Evolutionary conservation across 768 basidiomycete genomes (phyloP).

Genomic region (Lyophyllum decastes): DNA sequence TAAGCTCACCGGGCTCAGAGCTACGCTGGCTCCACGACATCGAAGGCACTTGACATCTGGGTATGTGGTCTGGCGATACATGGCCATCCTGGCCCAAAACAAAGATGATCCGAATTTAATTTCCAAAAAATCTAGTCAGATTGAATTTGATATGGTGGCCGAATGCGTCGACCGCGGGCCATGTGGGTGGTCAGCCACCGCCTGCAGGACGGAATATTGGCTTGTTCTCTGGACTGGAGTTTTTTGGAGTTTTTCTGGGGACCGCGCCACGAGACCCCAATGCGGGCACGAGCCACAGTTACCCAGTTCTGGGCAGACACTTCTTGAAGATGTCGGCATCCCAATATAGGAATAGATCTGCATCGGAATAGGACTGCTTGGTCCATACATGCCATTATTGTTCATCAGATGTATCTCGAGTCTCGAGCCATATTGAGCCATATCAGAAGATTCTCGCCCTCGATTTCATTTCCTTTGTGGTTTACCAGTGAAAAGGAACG

Average conservation of each 20-base stretch:
- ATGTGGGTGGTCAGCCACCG: not conserved
- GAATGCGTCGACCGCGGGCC: not conserved
- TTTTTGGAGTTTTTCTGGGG: not conserved
- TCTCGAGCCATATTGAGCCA: conserved; percentile 6
- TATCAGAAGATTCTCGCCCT: conserved; percentile 17
- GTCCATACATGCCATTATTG: conserved; percentile 17
- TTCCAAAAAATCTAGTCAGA: not conserved
- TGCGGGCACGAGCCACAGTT: not conserved
- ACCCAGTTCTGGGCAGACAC: not conserved
- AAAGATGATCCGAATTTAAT: not conserved
- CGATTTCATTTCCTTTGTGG: conserved; percentile 9
- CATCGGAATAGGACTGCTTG: conserved; percentile 1
- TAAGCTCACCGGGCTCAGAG: not conserved
- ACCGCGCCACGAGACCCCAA: not conserved
- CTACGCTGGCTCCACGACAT: not conserved
- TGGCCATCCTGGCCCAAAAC: not conserved
- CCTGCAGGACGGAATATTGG: not conserved
- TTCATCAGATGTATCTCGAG: conserved; percentile 5
- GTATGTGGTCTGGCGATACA: not conserved
- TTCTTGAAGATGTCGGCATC: not conserved
- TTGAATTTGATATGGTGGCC: not conserved
- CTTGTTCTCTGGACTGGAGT: not conserved
- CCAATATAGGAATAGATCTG: not conserved
- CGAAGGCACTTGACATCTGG: not conserved
- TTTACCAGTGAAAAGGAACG: not conserved